Evolutionary conservation across 1,139 yeast species (phyloP).

Genomic region (Pichia sp.): DNA sequence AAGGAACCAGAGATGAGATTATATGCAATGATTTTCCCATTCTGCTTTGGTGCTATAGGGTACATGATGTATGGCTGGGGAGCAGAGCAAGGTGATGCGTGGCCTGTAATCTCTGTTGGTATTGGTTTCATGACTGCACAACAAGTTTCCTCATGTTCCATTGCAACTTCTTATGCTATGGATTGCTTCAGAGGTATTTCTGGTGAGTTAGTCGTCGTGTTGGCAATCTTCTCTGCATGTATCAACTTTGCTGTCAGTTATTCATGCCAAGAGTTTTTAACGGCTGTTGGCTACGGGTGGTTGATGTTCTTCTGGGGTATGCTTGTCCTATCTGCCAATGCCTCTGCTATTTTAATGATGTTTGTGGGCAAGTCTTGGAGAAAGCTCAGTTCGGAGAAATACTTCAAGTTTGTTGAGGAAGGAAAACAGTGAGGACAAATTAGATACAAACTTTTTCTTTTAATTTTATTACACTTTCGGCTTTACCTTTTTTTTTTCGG

Average conservation of each 20-base stretch:
- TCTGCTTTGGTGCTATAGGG: conserved; percentile 38
- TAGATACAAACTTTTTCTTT: neutral
- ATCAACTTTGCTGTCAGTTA: conserved; percentile 21
- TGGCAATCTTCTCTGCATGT: conserved; percentile 21
- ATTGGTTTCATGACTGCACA: conserved; percentile 44
- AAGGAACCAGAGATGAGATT: conserved; percentile 54
- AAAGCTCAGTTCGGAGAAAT: conserved; percentile 18
- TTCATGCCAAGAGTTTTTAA: conserved; percentile 18
- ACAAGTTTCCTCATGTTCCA: conserved; percentile 51
- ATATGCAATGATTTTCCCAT: conserved; percentile 27
- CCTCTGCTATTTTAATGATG: conserved; percentile 16
- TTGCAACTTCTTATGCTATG: conserved; percentile 50
- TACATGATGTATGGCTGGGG: conserved; percentile 73
- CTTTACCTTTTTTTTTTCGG: too few relatives aligned
- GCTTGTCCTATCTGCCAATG: conserved; percentile 2
- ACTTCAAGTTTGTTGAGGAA: conserved; percentile 16
- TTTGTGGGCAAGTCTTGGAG: conserved; percentile 22
- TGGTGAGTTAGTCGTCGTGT: conserved; percentile 33
- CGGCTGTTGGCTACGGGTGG: conserved; percentile 19
- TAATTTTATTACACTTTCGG: neutral
- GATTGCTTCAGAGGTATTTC: conserved; percentile 51
- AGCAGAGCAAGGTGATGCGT: conserved; percentile 36
- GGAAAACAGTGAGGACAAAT: conserved; percentile 3
- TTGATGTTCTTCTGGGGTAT: conserved; percentile 18
- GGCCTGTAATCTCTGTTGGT: conserved; percentile 44